Conservation (phyloP, 441 rosid species). For the Brassica balearica region DNA sequence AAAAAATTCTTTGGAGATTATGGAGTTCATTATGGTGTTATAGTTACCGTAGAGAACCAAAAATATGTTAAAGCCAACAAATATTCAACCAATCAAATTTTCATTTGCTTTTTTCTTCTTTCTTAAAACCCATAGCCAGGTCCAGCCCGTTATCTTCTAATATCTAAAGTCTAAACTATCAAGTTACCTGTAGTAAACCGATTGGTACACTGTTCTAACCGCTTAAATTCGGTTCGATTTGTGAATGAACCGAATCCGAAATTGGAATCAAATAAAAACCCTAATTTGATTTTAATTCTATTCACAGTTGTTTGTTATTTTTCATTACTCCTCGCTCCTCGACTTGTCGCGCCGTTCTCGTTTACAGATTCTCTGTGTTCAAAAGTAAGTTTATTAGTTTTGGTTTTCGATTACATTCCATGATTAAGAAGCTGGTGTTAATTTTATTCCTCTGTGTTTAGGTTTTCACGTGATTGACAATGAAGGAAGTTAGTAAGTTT, state of each 20-base stretch:
- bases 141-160: neutral
- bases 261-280: neutral
- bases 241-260: neutral
- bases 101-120: too few relatives aligned
- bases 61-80: too few relatives aligned
- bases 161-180: too few relatives aligned
- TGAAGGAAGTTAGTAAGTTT: slow-evolving; percentile 34
- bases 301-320: neutral
- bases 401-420: neutral
- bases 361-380: neutral
- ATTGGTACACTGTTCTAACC: too few relatives aligned
- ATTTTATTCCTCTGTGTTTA: neutral
- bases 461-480: slow-evolving; percentile 14
- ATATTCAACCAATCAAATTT: too few relatives aligned
- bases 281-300: neutral
- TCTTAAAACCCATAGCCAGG: neutral
- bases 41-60: too few relatives aligned
- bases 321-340: neutral
- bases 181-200: too few relatives aligned
- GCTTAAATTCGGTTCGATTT: too few relatives aligned
- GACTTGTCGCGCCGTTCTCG: neutral
- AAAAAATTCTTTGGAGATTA: too few relatives aligned
- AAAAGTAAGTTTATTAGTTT: neutral
- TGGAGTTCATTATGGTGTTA: too few relatives aligned
- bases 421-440: slow-evolving; percentile 10